phyloP scores from a whole-genome alignment of 495 filamentous ascomycete species.

The Penicillium argentinense region DNA sequence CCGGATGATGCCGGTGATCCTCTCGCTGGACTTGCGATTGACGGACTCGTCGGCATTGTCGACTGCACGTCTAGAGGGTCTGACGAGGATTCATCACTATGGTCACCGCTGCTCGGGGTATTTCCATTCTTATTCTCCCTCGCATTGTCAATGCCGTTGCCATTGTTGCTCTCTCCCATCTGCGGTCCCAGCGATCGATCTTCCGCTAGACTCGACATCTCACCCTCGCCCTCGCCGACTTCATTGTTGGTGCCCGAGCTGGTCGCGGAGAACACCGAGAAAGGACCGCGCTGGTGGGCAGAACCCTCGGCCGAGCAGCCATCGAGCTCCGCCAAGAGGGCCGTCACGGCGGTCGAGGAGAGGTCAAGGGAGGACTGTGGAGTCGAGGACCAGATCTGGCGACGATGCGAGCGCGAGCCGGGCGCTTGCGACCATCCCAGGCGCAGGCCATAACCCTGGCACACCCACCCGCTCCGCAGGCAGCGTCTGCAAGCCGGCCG shows the following conservation, averaged over 20 bases:
- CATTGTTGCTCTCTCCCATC: too few species aligned
- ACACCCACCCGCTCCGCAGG: constrained; percentile 35
- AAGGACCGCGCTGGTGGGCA: constrained; percentile 22
- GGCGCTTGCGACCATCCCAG: constrained; percentile 24
- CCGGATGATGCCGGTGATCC: not conserved
- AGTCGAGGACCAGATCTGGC: constrained; percentile 11
- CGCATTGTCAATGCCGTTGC: too few species aligned
- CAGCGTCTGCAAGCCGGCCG: constrained; percentile 41
- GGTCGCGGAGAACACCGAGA: constrained; percentile 25
- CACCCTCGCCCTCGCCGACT: not conserved
- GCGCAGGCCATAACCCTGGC: constrained; percentile 40
- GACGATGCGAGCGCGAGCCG: constrained; percentile 20
- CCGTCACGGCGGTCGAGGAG: constrained; percentile 21
- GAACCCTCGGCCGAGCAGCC: constrained; percentile 15
- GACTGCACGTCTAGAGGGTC: not conserved
- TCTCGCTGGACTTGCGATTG: not conserved
- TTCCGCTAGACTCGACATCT: too few species aligned
- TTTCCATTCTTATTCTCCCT: too few species aligned
- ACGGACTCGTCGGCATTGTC: not conserved
- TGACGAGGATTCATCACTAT: not conserved
- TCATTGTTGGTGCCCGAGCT: not conserved
- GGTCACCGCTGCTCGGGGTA: too few species aligned
- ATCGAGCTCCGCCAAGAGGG: constrained; percentile 19
- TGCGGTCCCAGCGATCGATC: too few species aligned
- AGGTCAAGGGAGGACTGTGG: constrained; percentile 7